Base-by-base conservation (phyloP, 2,329 filamentous ascomycete species). In the Clonostachys rosea region DNA sequence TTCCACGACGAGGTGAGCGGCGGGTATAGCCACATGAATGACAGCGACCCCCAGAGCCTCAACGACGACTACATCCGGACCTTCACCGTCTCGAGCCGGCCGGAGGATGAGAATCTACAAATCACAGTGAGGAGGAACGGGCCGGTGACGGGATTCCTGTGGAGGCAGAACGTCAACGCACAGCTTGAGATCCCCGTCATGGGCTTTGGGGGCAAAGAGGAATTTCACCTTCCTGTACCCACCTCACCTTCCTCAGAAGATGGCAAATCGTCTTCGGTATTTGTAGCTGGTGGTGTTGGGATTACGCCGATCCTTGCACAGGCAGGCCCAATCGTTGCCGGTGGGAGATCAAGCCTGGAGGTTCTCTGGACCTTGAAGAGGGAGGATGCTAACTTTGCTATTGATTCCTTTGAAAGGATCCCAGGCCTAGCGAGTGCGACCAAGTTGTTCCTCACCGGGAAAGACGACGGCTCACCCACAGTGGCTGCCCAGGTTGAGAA, bases 11-110 rank as follows among this genome's bases (percentile, higher is more conserved):
- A 91, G 56, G 69, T 95, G 2, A 81, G 87, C 52, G 63, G 74
- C 11, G 90, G 90, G 1, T 95, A 90, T 63, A 80, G 76, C 43
- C 91, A 95, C 61, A 95, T 95, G 90, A 74, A 83, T 4, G 84
- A 95, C 52, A 81, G 87, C 48, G 89, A 95, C 54, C 90, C 90
- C 6, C 76, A 76, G 52, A 87, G 83, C 55, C 63, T 95, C 14
- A 96, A 95, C 56, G 90, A 95, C 59, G 89, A 96, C 60, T 91
- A 82, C 51, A 73, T 94, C 5, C 74, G 90, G 30, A 95, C 89
- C 0, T 95, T 95, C 58, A 95, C 90, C 3, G 76, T 95, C 1
- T 88, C 86, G 2, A 88, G 78, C 3, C 79, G 83, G 0, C 53
- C 79, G 1, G 49, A 59, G 2, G 49, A 53, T 3, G 59, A 61